phyloP scores from a whole-genome alignment of 176 grass and related monocot species.

The Olyra latifolia region DNA sequence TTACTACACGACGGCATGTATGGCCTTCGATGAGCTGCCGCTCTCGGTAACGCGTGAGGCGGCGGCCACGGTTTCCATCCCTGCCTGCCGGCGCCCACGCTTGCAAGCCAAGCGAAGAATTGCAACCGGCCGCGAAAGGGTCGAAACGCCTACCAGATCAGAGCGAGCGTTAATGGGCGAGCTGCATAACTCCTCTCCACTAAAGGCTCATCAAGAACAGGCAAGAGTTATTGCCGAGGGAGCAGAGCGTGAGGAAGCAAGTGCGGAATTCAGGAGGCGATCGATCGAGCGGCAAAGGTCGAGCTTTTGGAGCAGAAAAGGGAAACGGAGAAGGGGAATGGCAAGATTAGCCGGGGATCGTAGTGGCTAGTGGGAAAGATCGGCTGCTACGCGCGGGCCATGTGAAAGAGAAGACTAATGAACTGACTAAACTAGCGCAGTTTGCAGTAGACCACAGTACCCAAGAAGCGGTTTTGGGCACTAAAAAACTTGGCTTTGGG shows the following conservation, averaged over 20 bases:
- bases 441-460: neutral
- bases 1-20: conserved; percentile 11
- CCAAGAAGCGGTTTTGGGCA: conserved; percentile 6
- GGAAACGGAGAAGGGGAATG: neutral
- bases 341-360: conserved; percentile 19
- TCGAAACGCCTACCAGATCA: conserved; percentile 18
- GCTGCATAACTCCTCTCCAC: conserved; percentile 34
- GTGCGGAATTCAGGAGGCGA: neutral
- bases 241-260: neutral
- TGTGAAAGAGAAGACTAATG: neutral
- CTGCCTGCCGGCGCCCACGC: conserved; percentile 10
- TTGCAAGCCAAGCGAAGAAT: conserved; percentile 24
- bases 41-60: conserved; percentile 27
- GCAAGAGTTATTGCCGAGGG: neutral
- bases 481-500: conserved; percentile 32
- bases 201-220: conserved; percentile 35
- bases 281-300: conserved; percentile 8
- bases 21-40: neutral
- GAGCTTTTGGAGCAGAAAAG: neutral
- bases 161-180: conserved; percentile 6
- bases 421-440: neutral
- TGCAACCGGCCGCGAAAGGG: neutral
- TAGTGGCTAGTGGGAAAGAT: conserved; percentile 1
- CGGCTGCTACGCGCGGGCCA: conserved; percentile 5
- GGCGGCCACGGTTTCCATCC: conserved; percentile 33